Percentiles rank a stretch among this genome's conserved stretches.
Conservation (phyloP, 805 yeast genomes). For the Pichia membranifaciens region DNA sequence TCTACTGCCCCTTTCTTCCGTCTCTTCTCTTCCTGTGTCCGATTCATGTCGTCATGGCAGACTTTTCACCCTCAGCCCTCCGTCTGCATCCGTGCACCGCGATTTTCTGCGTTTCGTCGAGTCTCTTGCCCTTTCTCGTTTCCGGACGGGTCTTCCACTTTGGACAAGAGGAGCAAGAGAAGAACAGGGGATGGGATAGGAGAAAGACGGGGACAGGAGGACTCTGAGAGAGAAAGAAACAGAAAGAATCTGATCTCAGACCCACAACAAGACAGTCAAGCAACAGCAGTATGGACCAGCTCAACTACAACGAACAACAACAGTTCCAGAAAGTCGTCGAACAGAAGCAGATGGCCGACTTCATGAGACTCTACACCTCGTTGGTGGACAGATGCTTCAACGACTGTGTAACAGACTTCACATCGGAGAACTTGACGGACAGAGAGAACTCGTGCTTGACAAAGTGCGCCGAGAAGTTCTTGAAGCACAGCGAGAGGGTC, state of each 20-base stretch:
- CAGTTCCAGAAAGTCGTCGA: constrained; percentile 93
- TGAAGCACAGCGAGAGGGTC: constrained; percentile 96
- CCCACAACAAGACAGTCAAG: background rate
- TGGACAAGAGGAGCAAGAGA: background rate
- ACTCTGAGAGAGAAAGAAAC: background rate
- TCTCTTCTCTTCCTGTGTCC: no score
- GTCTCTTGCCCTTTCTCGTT: no score
- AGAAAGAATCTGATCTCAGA: background rate
- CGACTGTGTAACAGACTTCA: constrained; percentile 98
- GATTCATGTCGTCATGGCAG: background rate
- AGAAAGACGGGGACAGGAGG: background rate
- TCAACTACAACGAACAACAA: constrained; percentile 93
- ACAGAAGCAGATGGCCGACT: constrained; percentile 97
- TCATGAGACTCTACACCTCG: constrained; percentile 93
- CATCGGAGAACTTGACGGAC: constrained; percentile 78
- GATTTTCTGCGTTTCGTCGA: no score
- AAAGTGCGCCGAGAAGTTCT: constrained; percentile 94
- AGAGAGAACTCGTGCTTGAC: constrained; percentile 82
- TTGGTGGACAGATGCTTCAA: constrained; percentile 95
- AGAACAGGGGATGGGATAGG: background rate
- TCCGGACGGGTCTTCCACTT: no score
- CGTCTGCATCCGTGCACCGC: background rate
- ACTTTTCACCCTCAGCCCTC: background rate
- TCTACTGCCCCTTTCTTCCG: no score
- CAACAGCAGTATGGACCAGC: constrained; percentile 81